Evolutionary conservation across 208 protist genomes (phyloP).

Genomic region (Naegleria fowleri): DNA sequence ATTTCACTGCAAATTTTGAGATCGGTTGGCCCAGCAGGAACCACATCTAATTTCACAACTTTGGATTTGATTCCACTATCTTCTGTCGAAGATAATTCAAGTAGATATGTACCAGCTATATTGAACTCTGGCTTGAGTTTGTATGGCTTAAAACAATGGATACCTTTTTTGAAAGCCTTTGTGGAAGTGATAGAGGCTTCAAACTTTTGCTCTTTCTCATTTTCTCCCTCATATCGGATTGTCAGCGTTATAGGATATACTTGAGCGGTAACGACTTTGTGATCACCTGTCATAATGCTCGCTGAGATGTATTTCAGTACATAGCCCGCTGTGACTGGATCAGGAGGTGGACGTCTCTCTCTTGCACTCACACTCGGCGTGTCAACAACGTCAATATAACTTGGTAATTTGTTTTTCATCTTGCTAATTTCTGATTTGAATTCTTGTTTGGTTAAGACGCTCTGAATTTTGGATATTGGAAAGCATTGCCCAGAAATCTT

Average conservation of each 20-base stretch:
- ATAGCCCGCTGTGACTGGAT: neutral
- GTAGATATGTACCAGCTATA: neutral
- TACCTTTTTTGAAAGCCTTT: neutral
- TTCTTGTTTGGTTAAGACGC: neutral
- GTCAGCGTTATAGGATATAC: neutral
- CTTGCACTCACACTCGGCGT: neutral
- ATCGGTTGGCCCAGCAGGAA: neutral
- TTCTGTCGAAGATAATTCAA: neutral
- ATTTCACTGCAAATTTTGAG: neutral
- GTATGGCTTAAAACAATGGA: neutral
- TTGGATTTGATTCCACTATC: neutral
- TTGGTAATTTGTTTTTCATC: neutral
- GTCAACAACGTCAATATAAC: conserved; percentile 9
- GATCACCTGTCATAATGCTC: neutral
- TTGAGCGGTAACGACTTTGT: neutral
- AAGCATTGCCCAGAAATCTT: neutral
- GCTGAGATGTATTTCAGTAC: neutral
- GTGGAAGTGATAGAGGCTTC: neutral
- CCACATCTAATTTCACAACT: neutral
- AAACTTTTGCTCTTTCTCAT: neutral
- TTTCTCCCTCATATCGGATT: neutral
- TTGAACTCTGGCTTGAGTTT: neutral
- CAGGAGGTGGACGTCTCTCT: neutral
- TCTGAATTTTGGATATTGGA: neutral
- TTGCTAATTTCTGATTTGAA: neutral